phyloP scores from a whole-genome alignment of 768 basidiomycete genomes.

The Lanmaoa pseudosensibilis region DNA sequence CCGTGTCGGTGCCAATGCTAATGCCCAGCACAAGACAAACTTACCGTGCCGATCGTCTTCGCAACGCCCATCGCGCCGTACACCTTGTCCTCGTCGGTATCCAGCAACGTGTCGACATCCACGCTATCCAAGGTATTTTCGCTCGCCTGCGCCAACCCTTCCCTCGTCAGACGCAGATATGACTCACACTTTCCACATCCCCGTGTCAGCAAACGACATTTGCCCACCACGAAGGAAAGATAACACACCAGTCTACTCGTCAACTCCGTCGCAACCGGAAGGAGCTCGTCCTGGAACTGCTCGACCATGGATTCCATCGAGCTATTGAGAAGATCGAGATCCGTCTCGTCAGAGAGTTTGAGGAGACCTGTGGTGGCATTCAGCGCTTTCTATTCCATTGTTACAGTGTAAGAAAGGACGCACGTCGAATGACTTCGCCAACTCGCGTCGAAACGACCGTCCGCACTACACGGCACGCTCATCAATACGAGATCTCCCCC shows the following conservation, averaged over 20 bases:
- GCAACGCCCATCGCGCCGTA: constrained; percentile 86
- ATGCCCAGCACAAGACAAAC: constrained; percentile 21
- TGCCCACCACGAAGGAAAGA: background rate
- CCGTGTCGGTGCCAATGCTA: background rate
- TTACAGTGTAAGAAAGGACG: constrained; percentile 2
- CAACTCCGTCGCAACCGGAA: constrained; percentile 82
- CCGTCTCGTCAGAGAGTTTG: constrained; percentile 88
- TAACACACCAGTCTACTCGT: constrained; percentile 63
- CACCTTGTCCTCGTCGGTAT: constrained; percentile 80
- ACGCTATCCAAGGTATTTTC: constrained; percentile 49
- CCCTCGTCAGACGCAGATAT: constrained; percentile 75
- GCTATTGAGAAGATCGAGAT: constrained; percentile 78
- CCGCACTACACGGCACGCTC: constrained; percentile 49
- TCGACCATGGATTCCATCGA: constrained; percentile 88
- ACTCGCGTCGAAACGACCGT: constrained; percentile 71
- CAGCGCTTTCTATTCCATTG: background rate
- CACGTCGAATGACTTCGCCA: constrained; percentile 85
- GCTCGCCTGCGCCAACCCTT: constrained; percentile 53
- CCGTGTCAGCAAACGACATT: background rate
- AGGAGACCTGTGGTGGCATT: constrained; percentile 59
- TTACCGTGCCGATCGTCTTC: constrained; percentile 78
- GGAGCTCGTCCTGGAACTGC: constrained; percentile 77
- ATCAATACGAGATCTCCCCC: background rate
- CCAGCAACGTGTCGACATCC: constrained; percentile 57
- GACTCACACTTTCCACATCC: constrained; percentile 62